phyloP scores from a whole-genome alignment of 1,284 basidiomycete genomes.

The Kwoniella shivajii region DNA sequence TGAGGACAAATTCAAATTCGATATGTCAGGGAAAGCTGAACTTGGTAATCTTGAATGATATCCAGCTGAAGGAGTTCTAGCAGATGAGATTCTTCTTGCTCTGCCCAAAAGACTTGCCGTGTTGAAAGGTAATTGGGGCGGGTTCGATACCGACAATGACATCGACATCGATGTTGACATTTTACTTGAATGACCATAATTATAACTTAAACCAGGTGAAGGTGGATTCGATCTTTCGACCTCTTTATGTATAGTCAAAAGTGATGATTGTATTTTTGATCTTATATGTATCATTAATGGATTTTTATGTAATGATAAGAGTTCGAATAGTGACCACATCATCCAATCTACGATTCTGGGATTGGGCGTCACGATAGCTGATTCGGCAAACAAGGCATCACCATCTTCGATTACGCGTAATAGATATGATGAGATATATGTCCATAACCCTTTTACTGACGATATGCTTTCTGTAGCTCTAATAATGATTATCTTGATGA shows the following conservation, averaged over 20 bases:
- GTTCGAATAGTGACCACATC: slow-evolving; percentile 71
- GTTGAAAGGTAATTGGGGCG: slow-evolving; percentile 10
- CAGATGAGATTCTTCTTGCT: slow-evolving; percentile 19
- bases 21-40: slow-evolving; percentile 1
- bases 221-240: slow-evolving; percentile 12
- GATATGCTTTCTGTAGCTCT: slow-evolving; percentile 57
- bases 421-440: slow-evolving; percentile 32
- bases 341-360: slow-evolving; percentile 64
- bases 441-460: slow-evolving; percentile 40
- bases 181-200: neutral
- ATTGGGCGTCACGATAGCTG: neutral
- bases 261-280: slow-evolving; percentile 58
- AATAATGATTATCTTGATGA: slow-evolving; percentile 68
- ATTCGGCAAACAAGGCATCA: slow-evolving; percentile 27
- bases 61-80: slow-evolving; percentile 24
- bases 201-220: slow-evolving; percentile 5
- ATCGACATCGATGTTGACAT: neutral
- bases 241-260: slow-evolving; percentile 20
- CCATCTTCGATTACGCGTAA: slow-evolving; percentile 22
- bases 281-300: slow-evolving; percentile 69
- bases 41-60: slow-evolving; percentile 11
- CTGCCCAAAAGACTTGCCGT: slow-evolving; percentile 17
- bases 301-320: slow-evolving; percentile 64
- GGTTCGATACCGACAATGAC: slow-evolving; percentile 17
- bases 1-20: neutral